Percentiles rank a stretch among this genome's conserved stretches.
These are phyloP conservation scores for Chlorella sp. DNA, from an alignment of 139 green algal species.

Conservation along the genomic window DNA sequence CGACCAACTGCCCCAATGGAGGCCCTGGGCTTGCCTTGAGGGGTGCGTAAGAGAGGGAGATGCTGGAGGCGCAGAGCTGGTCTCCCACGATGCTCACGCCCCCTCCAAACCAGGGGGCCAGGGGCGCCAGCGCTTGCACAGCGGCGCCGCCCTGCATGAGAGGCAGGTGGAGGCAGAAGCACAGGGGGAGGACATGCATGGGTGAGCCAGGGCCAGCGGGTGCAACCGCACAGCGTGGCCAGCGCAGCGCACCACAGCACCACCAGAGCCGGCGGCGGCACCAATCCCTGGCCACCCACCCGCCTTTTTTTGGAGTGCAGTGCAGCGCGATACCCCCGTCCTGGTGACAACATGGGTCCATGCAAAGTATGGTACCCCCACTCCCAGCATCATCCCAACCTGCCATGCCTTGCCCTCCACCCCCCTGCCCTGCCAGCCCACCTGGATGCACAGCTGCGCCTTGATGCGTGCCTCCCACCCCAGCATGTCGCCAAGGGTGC, in stretches of 20 bases:
- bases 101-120: conserved; percentile 20
- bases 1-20: not conserved
- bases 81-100: not conserved
- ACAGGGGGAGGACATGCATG: not conserved
- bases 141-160: conserved; percentile 16
- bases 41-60: not conserved
- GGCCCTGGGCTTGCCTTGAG: not conserved
- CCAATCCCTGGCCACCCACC: too few relatives aligned
- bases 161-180: not conserved
- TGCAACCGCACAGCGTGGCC: too few relatives aligned
- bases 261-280: too few relatives aligned
- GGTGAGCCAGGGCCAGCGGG: too few relatives aligned
- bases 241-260: too few relatives aligned
- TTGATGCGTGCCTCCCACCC: not conserved
- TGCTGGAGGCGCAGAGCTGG: not conserved
- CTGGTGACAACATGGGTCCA: too few relatives aligned
- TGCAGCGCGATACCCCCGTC: too few relatives aligned
- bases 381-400: too few relatives aligned
- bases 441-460: conserved; percentile 9
- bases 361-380: too few relatives aligned
- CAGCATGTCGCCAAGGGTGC: not conserved
- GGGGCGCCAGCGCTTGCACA: not conserved
- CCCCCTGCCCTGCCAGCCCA: not conserved
- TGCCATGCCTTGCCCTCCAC: not conserved
- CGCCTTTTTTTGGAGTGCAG: too few relatives aligned